phyloP scores from a whole-genome alignment of 1,284 basidiomycete species.

The Ceratobasidium theobromae region DNA sequence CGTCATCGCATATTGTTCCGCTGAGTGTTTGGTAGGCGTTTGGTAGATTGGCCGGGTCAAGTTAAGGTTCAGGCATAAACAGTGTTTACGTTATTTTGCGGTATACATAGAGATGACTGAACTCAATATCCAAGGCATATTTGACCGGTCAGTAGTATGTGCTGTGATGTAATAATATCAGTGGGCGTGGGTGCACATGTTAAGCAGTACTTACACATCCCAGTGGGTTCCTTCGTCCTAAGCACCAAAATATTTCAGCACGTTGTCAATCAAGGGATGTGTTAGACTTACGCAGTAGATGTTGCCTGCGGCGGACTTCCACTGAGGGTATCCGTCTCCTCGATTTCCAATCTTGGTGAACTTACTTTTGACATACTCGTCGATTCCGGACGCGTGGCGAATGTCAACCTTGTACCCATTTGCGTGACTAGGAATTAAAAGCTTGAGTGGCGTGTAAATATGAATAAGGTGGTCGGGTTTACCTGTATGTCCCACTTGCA shows the following conservation, averaged over 20 bases:
- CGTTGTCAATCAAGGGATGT: neutral
- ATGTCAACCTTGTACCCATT: conserved; percentile 34
- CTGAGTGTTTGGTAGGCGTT: too few species aligned
- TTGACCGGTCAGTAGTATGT: neutral
- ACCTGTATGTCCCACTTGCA: conserved; percentile 31
- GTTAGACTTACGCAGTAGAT: conserved; percentile 32
- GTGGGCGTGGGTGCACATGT: neutral
- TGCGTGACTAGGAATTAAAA: conserved; percentile 1
- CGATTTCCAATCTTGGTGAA: conserved; percentile 32
- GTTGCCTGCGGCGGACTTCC: conserved; percentile 31
- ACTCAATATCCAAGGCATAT: neutral
- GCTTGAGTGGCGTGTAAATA: neutral
- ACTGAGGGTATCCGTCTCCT: conserved; percentile 32
- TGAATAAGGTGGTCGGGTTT: neutral
- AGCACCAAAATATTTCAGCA: neutral
- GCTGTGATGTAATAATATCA: neutral
- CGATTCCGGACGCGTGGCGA: conserved; percentile 5
- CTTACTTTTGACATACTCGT: conserved; percentile 25
- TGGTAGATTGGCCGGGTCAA: too few species aligned
- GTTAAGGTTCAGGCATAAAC: too few species aligned
- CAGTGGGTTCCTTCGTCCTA: conserved; percentile 33
- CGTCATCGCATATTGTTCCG: too few species aligned
- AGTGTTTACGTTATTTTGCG: too few species aligned
- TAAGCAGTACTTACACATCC: conserved; percentile 26
- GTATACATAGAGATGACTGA: too few species aligned